Evolutionary conservation across 768 basidiomycete species (phyloP).

Genomic region (Paxillus ammoniavirescens): DNA sequence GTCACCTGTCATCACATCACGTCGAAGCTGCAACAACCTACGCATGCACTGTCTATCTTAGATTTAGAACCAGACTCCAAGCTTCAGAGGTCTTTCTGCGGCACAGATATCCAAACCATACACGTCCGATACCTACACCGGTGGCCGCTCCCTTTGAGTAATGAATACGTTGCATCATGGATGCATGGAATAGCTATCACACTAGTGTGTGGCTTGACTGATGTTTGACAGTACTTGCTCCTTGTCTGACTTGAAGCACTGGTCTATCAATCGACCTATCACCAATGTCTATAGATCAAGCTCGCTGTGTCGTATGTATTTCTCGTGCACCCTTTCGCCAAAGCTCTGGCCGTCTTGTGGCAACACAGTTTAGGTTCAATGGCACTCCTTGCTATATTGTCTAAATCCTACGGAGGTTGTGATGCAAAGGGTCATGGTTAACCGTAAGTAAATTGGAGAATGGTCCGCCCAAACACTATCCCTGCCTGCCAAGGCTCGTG

Average conservation of each 20-base stretch:
- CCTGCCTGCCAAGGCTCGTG: background rate
- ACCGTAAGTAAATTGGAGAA: background rate
- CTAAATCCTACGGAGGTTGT: background rate
- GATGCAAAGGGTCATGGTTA: background rate
- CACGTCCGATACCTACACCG: conserved; percentile 16
- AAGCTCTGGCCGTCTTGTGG: background rate
- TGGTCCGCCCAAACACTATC: too few relatives aligned
- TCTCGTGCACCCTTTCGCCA: too few relatives aligned
- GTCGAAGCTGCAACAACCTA: conserved; percentile 1
- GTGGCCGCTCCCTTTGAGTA: background rate
- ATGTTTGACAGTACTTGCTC: too few relatives aligned
- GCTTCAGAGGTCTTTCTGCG: conserved; percentile 13
- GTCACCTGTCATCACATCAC: background rate
- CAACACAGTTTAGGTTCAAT: too few relatives aligned
- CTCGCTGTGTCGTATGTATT: too few relatives aligned
- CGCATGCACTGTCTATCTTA: background rate
- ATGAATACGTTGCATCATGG: background rate
- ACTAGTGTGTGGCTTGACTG: background rate
- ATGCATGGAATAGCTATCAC: background rate
- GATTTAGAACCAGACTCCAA: background rate
- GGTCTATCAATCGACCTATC: too few relatives aligned
- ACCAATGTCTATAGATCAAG: too few relatives aligned
- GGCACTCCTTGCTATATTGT: too few relatives aligned
- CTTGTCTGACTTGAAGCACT: too few relatives aligned
- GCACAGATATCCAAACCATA: conserved; percentile 21